Conservation (phyloP, 2,329 filamentous ascomycete genomes). For the Stagonosporopsis vannaccii region DNA sequence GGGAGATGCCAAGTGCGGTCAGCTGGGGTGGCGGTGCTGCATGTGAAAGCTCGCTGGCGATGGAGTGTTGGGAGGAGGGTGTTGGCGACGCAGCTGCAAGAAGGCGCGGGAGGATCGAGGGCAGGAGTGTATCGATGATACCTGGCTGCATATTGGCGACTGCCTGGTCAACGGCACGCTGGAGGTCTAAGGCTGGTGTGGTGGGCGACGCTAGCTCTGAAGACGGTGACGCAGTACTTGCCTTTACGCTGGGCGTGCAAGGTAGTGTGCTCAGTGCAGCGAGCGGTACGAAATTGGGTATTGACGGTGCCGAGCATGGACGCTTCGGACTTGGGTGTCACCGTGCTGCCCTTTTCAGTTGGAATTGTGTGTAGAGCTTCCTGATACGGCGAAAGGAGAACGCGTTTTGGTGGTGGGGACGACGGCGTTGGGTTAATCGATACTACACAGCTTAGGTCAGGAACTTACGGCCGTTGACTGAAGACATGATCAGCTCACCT, state of each 20-base stretch:
- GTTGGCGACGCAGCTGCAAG: conserved; percentile 2
- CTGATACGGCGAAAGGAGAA: conserved; percentile 1
- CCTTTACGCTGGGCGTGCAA: not conserved
- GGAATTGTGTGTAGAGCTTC: conserved; percentile 4
- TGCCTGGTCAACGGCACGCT: conserved; percentile 8
- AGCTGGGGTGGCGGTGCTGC: not conserved
- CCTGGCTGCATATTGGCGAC: conserved; percentile 10
- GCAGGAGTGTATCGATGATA: conserved; percentile 12
- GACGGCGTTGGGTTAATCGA: conserved; percentile 6
- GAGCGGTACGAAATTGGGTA: not conserved
- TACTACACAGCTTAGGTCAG: conserved; percentile 1
- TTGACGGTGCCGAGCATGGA: not conserved
- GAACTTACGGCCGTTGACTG: not conserved
- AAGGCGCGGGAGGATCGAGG: conserved; percentile 14
- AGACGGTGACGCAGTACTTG: not conserved
- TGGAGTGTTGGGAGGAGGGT: not conserved
- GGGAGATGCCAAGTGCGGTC: conserved; percentile 10
- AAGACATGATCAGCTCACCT: conserved; percentile 6
- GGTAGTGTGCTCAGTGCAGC: not conserved
- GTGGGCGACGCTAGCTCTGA: not conserved
- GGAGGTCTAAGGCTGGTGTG: conserved; percentile 1
- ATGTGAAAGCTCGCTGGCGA: not conserved
- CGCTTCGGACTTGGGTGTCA: conserved; percentile 14
- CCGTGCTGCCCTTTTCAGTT: conserved; percentile 16
- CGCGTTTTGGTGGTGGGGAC: conserved; percentile 21